Evolutionary conservation across 768 basidiomycete species (phyloP).

Genomic region (Auriculariales sp.): DNA sequence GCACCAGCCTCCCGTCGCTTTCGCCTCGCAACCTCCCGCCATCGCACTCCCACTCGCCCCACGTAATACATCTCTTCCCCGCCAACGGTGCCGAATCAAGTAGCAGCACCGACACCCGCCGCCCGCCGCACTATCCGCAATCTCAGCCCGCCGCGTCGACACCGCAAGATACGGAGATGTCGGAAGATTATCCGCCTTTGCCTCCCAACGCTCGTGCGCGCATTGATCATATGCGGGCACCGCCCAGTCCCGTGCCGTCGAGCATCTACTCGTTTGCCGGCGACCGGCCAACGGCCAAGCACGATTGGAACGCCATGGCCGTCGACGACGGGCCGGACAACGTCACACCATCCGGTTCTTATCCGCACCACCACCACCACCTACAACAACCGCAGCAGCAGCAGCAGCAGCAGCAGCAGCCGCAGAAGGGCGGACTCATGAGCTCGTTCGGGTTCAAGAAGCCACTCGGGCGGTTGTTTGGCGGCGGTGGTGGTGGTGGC

Average conservation of each 20-base stretch:
- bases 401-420: constrained; percentile 23
- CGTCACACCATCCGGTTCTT: neutral
- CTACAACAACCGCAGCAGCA: constrained; percentile 21
- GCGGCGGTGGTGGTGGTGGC: constrained; percentile 61
- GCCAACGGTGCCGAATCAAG: constrained; percentile 30
- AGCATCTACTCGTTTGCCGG: constrained; percentile 6
- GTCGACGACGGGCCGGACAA: constrained; percentile 23
- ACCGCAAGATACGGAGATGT: neutral
- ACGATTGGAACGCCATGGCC: constrained; percentile 3
- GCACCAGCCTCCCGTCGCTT: constrained; percentile 19
- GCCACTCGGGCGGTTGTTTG: constrained; percentile 56
- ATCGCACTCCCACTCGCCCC: constrained; percentile 33
- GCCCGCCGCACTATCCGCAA: constrained; percentile 8
- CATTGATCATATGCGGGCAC: neutral
- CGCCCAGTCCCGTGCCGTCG: constrained; percentile 7
- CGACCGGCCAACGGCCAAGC: constrained; percentile 1
- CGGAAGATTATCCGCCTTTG: neutral
- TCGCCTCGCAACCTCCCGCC: constrained; percentile 31
- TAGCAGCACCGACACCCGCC: constrained; percentile 8
- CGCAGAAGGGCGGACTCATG: constrained; percentile 38
- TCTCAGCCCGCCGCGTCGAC: neutral
- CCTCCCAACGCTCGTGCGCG: constrained; percentile 4
- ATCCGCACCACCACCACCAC: constrained; percentile 15
- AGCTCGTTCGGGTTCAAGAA: constrained; percentile 44
- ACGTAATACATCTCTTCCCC: constrained; percentile 24